Evolutionary conservation across 2,329 filamentous ascomycete genomes (phyloP), one percentile per base, ranked within the genome.

Genomic region (Ophiognomonia clavigignenti-juglandacearum): DNA sequence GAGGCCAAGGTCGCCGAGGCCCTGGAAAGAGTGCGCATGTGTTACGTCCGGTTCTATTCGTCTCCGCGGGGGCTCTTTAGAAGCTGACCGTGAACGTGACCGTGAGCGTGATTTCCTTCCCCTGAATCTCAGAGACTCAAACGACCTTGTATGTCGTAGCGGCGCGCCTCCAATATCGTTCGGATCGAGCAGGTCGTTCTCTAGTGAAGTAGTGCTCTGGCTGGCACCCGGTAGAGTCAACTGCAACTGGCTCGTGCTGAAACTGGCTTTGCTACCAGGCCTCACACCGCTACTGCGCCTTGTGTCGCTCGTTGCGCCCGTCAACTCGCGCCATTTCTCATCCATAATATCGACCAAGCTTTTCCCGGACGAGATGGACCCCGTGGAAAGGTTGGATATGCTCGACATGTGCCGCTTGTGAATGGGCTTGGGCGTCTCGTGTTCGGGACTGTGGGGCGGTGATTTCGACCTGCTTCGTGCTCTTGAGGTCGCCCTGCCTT

Each of bases 11-110:
- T 63, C 81, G 37, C 51, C 51, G 20, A 48, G 56, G 6, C 48
- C 42, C 35, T 51, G 42, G 14, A 56, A 36, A 13, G 48, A 58
- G 48, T 59, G 55, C 3, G 59, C 88, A 63, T 96, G 90, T 48
- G 89, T 79, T 3, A 96, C 90, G 43, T 87, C 78, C 1, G 90
- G 90, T 62, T 95, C 90, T 32, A 52, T 43, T 24, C n/a, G n/a
- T n/a, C 71, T 66, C 56, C 44, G 40, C 24, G 43, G 39, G 31
- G 46, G 51, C 24, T 57, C 53, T 23, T 43, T 41, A 7, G 55
- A 52, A 18, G 43, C 43, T 9, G 54, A 55, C 14, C 47, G 27
- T 4, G 54, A 55, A 10, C 47, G 27, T 4, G 54, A 54, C 16
- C 54, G 41, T 19, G 46, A 44, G 22, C 45, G 43, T 7, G 51